phyloP scores from a whole-genome alignment of 768 basidiomycete genomes.

The Termitomyces sp. region DNA sequence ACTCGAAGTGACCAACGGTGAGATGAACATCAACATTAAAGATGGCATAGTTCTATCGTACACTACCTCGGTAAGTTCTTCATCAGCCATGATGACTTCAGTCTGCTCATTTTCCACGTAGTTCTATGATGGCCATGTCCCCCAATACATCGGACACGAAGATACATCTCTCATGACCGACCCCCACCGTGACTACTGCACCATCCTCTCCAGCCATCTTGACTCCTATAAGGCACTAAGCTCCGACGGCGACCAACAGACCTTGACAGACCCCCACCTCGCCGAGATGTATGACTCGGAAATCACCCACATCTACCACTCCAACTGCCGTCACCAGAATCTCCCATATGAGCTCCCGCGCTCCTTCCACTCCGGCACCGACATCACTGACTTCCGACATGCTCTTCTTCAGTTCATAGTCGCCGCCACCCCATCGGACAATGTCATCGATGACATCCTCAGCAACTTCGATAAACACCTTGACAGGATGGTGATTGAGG shows the following conservation, averaged over 20 bases:
- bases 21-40: slow-evolving; percentile 92
- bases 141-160: slow-evolving; percentile 29
- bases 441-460: slow-evolving; percentile 47
- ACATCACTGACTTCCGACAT: slow-evolving; percentile 41
- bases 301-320: slow-evolving; percentile 46
- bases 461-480: slow-evolving; percentile 48
- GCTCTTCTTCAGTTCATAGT: slow-evolving; percentile 80
- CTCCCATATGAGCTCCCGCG: slow-evolving; percentile 37
- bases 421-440: slow-evolving; percentile 57
- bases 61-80: slow-evolving; percentile 71
- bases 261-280: slow-evolving; percentile 25
- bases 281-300: slow-evolving; percentile 23
- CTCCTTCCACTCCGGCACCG: slow-evolving; percentile 16
- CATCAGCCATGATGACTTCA: not conserved
- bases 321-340: slow-evolving; percentile 54
- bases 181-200: slow-evolving; percentile 53
- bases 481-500: slow-evolving; percentile 40
- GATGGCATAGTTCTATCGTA: slow-evolving; percentile 83
- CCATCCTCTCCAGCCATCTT: slow-evolving; percentile 35
- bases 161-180: slow-evolving; percentile 24
- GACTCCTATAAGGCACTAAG: slow-evolving; percentile 23
- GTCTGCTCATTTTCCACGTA: slow-evolving; percentile 20
- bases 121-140: slow-evolving; percentile 73
- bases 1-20: slow-evolving; percentile 84
- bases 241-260: slow-evolving; percentile 28